Evolutionary conservation across 129 eudicot genomes (phyloP).

Genomic region (Pittosporum tobira): DNA sequence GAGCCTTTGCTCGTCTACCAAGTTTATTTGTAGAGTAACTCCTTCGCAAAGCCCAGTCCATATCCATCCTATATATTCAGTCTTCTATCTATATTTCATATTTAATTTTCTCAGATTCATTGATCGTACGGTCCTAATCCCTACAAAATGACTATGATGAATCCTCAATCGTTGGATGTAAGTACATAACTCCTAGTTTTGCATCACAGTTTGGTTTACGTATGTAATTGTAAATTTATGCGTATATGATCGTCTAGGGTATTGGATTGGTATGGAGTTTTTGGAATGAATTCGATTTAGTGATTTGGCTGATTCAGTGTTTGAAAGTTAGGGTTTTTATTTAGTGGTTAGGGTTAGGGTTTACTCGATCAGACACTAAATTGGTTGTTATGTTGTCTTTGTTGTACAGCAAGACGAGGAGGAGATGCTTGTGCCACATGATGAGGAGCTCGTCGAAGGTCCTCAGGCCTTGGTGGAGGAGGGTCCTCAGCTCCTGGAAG

Average conservation of each 20-base stretch:
- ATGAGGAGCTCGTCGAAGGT: conserved; percentile 48
- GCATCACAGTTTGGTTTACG: background rate
- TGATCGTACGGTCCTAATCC: conserved; percentile 35
- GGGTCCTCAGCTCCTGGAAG: conserved; percentile 32
- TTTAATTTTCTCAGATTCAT: conserved; percentile 11
- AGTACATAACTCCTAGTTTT: background rate
- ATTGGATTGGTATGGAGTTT: conserved; percentile 3
- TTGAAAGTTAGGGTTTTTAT: conserved; percentile 2
- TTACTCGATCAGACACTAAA: conserved; percentile 26
- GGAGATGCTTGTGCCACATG: conserved; percentile 90
- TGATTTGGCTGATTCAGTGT: background rate
- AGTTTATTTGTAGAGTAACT: conserved; percentile 1
- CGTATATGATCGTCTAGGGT: conserved; percentile 21
- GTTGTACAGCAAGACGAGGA: conserved; percentile 64
- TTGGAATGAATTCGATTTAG: background rate
- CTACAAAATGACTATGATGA: conserved; percentile 59
- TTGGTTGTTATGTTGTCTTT: background rate
- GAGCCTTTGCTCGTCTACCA: background rate
- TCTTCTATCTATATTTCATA: background rate
- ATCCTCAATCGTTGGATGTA: conserved; percentile 85
- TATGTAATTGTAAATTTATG: too few species aligned
- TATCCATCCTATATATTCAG: background rate
- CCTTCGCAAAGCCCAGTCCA: background rate
- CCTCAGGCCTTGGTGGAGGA: conserved; percentile 45
- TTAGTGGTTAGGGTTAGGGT: conserved; percentile 1